Evolutionary conservation across 352 stramenopile species (phyloP), one percentile per base, ranked within the genome.

Genomic region (Paralagenidium karlingii): DNA sequence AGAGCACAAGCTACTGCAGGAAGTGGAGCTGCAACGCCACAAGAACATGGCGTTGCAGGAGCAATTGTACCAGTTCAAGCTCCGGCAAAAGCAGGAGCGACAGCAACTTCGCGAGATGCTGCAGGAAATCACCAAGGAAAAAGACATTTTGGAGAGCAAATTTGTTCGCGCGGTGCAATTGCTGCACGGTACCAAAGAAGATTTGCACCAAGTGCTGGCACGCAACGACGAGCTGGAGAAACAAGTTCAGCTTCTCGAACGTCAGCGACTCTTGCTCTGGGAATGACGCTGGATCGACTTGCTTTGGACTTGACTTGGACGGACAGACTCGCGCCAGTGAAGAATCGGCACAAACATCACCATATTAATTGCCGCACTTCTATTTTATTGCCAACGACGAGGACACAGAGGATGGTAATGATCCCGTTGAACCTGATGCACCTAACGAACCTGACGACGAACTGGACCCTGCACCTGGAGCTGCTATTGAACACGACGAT

Each of bases 1-100:
- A 38, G 71, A 87, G 40, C 82, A 91, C 37, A 70, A 86, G 33
- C 55, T 88, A 6, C 54, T 66, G 1, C 68, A 84, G 15, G 74
- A 87, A 51, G 71, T 87, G 2, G 70, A 85, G 34, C 55, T 32
- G 0, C 73, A 86, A 56, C 67, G 73, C 2, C 40, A 31, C 13
- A 59, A 47, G 34, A 63, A 67, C 3, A 30, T 84, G 3, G 34
- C 58, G 9, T 64, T 79, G 18, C 65, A 81, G 42, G 53, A 83
- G 47, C 65, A 79, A 36, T 54, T 84, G 36, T 60, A 73, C 27
- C 42, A 55, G 13, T 50, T 73, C 36, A 64, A 83, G 24, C 24
- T 71, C n/a, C 57, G 80, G 38, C 68, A 81, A 30, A 48, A 43
- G 16, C 60, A 77, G 68, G 66, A 68, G 33, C 49, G 47, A 10